phyloP scores from a whole-genome alignment of 176 grass and related monocot genomes.

The Juncus effusus region DNA sequence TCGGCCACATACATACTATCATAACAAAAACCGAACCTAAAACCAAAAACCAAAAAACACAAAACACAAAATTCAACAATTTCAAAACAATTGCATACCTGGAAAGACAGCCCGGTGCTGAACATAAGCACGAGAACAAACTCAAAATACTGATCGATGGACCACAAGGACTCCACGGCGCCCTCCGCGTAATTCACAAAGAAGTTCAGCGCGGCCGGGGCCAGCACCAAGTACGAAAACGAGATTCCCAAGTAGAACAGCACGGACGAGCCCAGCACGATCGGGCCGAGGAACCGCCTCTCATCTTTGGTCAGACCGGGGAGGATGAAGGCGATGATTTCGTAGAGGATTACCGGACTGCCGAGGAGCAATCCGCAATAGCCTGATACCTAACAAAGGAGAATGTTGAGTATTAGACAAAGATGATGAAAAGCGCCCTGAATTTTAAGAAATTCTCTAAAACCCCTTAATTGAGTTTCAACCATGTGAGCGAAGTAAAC shows the following conservation, averaged over 20 bases:
- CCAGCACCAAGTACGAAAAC: constrained; percentile 85
- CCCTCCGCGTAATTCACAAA: constrained; percentile 96
- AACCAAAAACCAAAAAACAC: too few relatives aligned
- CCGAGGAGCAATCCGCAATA: constrained; percentile 94
- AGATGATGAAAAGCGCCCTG: too few relatives aligned
- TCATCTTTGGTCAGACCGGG: constrained; percentile 90
- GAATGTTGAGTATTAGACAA: too few relatives aligned
- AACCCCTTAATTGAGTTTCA: too few relatives aligned
- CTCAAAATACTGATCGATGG: constrained; percentile 96
- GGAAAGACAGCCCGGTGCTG: constrained; percentile 93
- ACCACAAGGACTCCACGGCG: constrained; percentile 94
- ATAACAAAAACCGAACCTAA: too few relatives aligned
- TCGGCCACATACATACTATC: constrained; percentile 51
- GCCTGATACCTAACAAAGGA: constrained; percentile 65
- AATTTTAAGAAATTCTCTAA: too few relatives aligned
- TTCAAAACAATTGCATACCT: constrained; percentile 46
- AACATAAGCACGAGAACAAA: constrained; percentile 93
- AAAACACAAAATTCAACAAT: neutral
- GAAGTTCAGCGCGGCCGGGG: constrained; percentile 90
- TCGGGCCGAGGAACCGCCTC: constrained; percentile 80
- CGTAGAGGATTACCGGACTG: constrained; percentile 89
- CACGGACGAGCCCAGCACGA: constrained; percentile 90
- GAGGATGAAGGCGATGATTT: constrained; percentile 94
- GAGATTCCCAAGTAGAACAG: constrained; percentile 87
- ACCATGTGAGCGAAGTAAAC: too few relatives aligned